A percentile compares a stretch with the other conserved stretches of the same genome.
Conservation (phyloP, 805 yeast species). For the Candida koratica region DNA sequence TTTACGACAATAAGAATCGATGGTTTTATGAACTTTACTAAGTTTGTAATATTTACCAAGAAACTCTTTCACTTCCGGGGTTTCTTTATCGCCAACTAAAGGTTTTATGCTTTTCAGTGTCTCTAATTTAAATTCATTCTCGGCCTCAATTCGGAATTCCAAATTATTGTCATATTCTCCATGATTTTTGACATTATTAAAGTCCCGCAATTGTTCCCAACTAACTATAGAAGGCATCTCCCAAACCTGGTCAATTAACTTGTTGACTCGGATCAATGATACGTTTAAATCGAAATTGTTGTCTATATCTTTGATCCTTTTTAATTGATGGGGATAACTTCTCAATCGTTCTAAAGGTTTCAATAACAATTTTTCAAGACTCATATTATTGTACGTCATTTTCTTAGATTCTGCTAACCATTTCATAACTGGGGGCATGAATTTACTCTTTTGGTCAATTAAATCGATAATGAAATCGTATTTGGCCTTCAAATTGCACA, state of each 20-base stretch:
- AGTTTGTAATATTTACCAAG: not conserved
- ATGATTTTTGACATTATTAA: constrained; percentile 7
- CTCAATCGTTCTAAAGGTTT: constrained; percentile 45
- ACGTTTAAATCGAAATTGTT: constrained; percentile 14
- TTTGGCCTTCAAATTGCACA: constrained; percentile 7
- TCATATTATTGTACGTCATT: not conserved
- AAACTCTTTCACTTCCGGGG: not conserved
- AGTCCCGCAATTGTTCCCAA: constrained; percentile 14
- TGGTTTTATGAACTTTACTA: not conserved
- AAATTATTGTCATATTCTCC: constrained; percentile 8
- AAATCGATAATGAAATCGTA: constrained; percentile 3
- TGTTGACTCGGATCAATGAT: constrained; percentile 20
- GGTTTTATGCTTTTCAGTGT: not conserved
- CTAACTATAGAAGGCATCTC: constrained; percentile 11
- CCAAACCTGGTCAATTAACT: constrained; percentile 16
- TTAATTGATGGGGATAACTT: constrained; percentile 28
- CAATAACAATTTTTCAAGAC: constrained; percentile 25
- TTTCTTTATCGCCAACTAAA: not conserved
- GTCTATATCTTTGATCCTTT: constrained; percentile 15
- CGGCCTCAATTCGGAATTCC: constrained; percentile 2
- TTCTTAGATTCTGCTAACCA: constrained; percentile 6
- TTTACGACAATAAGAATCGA: not conserved
- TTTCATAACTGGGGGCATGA: constrained; percentile 1
- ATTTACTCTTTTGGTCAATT: constrained; percentile 5
- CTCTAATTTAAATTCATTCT: constrained; percentile 4